A percentile compares a stretch with the other conserved stretches of the same genome.
Conservation (phyloP, 441 rosid genomes). For the Gossypium schwendimanii region DNA sequence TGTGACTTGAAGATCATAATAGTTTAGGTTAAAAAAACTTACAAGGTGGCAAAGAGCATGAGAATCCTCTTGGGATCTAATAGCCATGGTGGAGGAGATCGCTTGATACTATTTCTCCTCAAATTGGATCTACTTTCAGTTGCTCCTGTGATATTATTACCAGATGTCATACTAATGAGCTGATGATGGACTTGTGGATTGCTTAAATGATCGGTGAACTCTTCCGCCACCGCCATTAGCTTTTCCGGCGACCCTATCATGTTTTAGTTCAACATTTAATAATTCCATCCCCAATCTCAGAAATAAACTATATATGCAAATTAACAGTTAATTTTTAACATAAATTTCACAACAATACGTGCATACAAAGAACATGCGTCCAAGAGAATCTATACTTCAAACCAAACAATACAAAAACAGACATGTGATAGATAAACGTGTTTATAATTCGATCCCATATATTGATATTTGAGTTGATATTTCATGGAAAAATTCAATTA, state of each 20-base stretch:
- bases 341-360: too few relatives aligned
- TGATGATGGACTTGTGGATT: slow-evolving; percentile 20
- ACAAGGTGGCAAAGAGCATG: slow-evolving; percentile 81
- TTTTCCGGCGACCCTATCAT: slow-evolving; percentile 34
- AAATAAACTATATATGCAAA: not conserved
- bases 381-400: too few relatives aligned
- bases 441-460: too few relatives aligned
- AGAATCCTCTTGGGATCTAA: slow-evolving; percentile 85
- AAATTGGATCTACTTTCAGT: not conserved
- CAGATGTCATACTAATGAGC: too few relatives aligned
- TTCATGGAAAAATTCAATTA: too few relatives aligned
- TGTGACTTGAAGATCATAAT: too few relatives aligned
- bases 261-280: slow-evolving; percentile 1
- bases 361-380: too few relatives aligned
- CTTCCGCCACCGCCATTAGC: slow-evolving; percentile 14
- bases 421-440: too few relatives aligned
- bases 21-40: slow-evolving; percentile 20
- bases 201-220: slow-evolving; percentile 29
- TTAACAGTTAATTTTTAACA: not conserved
- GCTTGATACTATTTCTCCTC: slow-evolving; percentile 64
- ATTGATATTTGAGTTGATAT: too few relatives aligned
- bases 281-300: not conserved
- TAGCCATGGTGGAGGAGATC: slow-evolving; percentile 45
- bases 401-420: too few relatives aligned
- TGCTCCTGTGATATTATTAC: too few relatives aligned